Evolutionary conservation across 1,139 yeast species (phyloP).

Genomic region (Protomyces inundatus): DNA sequence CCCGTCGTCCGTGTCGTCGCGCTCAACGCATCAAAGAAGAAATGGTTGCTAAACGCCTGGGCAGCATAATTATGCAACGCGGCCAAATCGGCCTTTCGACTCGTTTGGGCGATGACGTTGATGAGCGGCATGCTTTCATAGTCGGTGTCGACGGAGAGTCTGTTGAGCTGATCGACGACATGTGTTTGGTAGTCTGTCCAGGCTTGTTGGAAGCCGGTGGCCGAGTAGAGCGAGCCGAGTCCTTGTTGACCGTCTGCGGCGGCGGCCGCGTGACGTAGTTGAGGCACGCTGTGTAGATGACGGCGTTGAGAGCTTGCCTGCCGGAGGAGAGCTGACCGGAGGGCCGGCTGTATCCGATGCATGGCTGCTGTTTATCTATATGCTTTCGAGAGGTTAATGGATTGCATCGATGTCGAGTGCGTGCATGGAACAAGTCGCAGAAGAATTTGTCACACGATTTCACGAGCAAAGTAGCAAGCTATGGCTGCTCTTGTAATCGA

Average conservation of each 20-base stretch:
- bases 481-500: too few species aligned
- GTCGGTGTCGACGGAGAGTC: conserved; percentile 31
- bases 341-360: neutral
- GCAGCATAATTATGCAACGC: conserved; percentile 81
- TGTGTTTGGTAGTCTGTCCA: conserved; percentile 79
- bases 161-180: conserved; percentile 42
- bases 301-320: neutral
- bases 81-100: conserved; percentile 63
- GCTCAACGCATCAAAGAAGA: conserved; percentile 66
- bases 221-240: conserved; percentile 62
- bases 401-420: too few species aligned
- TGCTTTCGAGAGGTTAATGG: too few species aligned
- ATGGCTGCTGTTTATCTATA: neutral
- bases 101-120: conserved; percentile 67
- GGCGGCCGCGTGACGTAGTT: neutral
- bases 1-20: neutral
- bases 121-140: conserved; percentile 17
- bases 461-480: too few species aligned
- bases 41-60: conserved; percentile 87
- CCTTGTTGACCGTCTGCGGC: conserved; percentile 3
- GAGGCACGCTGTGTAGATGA: conserved; percentile 12
- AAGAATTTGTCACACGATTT: too few species aligned
- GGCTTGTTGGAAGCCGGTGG: conserved; percentile 62
- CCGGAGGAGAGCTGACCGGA: neutral
- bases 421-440: too few species aligned